These are phyloP conservation scores for Cupressus sempervirens DNA, from an alignment of 75 land plant species.

Conservation along the genomic window DNA sequence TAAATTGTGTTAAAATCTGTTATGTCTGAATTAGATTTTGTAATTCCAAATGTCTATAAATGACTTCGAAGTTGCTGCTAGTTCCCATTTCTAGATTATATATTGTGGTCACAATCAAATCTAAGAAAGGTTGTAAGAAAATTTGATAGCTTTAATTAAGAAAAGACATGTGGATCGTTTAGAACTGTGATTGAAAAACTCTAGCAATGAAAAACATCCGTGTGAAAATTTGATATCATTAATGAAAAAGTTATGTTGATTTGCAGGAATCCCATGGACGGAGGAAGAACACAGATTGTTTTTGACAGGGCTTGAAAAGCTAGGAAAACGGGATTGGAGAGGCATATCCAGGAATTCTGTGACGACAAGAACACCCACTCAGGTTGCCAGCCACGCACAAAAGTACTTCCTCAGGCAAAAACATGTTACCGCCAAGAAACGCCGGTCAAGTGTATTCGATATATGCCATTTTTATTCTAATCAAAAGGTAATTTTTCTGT, in stretches of 20 bases:
- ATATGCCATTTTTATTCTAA: constrained; percentile 7
- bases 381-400: constrained; percentile 45
- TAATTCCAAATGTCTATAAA: too few relatives aligned
- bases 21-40: too few relatives aligned
- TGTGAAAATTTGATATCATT: too few relatives aligned
- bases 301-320: constrained; percentile 53
- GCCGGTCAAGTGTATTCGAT: constrained; percentile 68
- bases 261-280: constrained; percentile 66
- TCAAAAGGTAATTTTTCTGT: background rate
- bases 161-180: too few relatives aligned
- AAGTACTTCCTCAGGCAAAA: constrained; percentile 64
- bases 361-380: constrained; percentile 65
- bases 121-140: too few relatives aligned
- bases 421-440: constrained; percentile 37
- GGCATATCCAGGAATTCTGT: constrained; percentile 69
- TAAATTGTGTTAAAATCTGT: too few relatives aligned
- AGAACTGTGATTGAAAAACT: too few relatives aligned
- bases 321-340: constrained; percentile 78
- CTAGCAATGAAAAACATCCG: too few relatives aligned
- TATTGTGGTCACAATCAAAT: too few relatives aligned
- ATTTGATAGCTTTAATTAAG: too few relatives aligned
- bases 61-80: too few relatives aligned
- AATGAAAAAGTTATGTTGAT: background rate
- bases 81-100: too few relatives aligned
- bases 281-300: constrained; percentile 67